phyloP scores from a whole-genome alignment of 2,329 filamentous ascomycete genomes.

The Fusarium zealandicum region DNA sequence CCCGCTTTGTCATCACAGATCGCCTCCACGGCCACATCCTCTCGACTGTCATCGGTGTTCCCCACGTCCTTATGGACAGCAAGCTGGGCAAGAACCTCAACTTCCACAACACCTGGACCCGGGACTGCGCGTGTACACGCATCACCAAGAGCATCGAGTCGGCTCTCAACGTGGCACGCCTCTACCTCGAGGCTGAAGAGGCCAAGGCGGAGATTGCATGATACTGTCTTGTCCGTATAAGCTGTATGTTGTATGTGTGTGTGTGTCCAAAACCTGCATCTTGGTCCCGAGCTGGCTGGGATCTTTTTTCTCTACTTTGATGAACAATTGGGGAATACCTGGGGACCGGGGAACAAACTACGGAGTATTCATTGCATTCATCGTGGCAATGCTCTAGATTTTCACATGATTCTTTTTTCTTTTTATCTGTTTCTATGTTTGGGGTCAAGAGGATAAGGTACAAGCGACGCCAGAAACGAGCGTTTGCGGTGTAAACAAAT shows the following conservation, averaged over 20 bases:
- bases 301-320: slow-evolving; percentile 10
- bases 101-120: slow-evolving; percentile 42
- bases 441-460: neutral
- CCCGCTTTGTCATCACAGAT: slow-evolving; percentile 40
- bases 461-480: neutral
- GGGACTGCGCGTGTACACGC: slow-evolving; percentile 38
- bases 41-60: slow-evolving; percentile 39
- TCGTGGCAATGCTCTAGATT: too few species aligned
- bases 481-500: slow-evolving; percentile 7
- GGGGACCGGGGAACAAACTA: neutral
- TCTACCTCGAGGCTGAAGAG: slow-evolving; percentile 29
- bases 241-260: neutral
- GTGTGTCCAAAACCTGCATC: slow-evolving; percentile 2
- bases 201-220: slow-evolving; percentile 5
- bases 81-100: slow-evolving; percentile 43
- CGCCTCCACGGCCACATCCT: slow-evolving; percentile 40
- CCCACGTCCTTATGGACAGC: slow-evolving; percentile 41
- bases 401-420: neutral
- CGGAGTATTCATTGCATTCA: neutral
- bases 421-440: neutral
- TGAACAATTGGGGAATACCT: neutral
- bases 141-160: slow-evolving; percentile 36
- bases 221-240: neutral
- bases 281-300: slow-evolving; percentile 21
- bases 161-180: slow-evolving; percentile 35